Base-by-base conservation (phyloP, 768 basidiomycete genomes). In the Auriscalpium microsporum region DNA sequence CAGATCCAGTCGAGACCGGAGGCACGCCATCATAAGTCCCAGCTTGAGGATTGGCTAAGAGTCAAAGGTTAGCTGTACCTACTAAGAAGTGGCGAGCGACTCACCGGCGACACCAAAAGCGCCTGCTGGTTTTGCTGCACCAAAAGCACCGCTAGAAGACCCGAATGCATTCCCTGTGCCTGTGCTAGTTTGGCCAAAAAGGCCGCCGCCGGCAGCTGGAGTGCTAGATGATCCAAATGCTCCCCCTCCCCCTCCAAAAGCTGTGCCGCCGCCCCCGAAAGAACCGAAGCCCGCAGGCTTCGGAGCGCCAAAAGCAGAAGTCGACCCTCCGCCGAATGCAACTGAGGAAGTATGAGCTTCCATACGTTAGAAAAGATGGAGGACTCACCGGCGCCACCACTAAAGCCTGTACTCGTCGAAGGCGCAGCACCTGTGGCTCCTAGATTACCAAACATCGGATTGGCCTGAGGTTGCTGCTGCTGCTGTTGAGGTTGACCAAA, bases 261-360 rank as follows among this genome's bases (percentile, higher is more conserved):
- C 65, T 40, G 71, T 71, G 53, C 77, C 73, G 34, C 78, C 80
- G 44, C 82, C 82, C 48, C 84, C 77, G 67, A 90, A 90, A 56
- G 84, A 79, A 63, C 89, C 86, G 69, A 93, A 91, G 11, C 86
- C 88, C 10, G 83, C 66, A 42, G 87, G 86, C 65, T 91, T 90
- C 34, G 83, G 67, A 46, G 73, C 77, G 38, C 84, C 85, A 57
- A 90, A 90, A 44, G 81, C 68, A 52, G 79, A 71, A 19, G 63
- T 56, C 45, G 63, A 65, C 45, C 42, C 28, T n/a, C 57, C 61
- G 33, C 73, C 73, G 60, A 79, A 78, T 17, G 73, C 63, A 47
- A 38, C 21, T 53, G 51, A 56, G 28, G 60, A 54, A 7, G 28
- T 28, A 51, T 42, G 36, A 48, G 52, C 50, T 36, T 14, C 56